Base-by-base conservation (phyloP, 2,329 filamentous ascomycete genomes). In the Pseudogymnoascus pannorum region DNA sequence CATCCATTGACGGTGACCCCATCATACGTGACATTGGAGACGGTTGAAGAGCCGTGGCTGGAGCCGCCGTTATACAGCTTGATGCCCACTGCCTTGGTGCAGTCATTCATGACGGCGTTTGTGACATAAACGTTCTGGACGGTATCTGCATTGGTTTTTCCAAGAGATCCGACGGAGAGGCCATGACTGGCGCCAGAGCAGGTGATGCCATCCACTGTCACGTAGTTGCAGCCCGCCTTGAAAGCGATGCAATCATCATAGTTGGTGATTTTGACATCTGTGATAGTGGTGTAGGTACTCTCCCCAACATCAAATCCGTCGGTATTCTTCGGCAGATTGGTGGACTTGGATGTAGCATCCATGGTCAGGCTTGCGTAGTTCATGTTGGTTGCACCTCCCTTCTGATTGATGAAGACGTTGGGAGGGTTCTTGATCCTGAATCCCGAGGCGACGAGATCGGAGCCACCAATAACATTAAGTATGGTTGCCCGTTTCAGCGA, bases 101-200 rank as follows among this genome's bases (percentile, higher is more conserved):
- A 76, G 20, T 71, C 67, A 24, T 75, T 69, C 76, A 79, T 77
- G 5, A 64, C 72, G 1, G 74, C 75, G 7, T 72, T 71, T 11
- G 69, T 69, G 20, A 78, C 75, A 35, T 75, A 74, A 22, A 79
- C 64, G 60, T 80, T 78, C 58, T 72, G 65, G 14, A 80, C 78
- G 0, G 69, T 71, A 62, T 79, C 77, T n/a, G 70, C 68, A 5
- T 67, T 68, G 6, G 67, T 67, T 38, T 74, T 74, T 0, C 77
- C 78, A 5, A 80, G 68, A 2, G 75, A 78, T 3, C 78, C 79
- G 4, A 81, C 77, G 1, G 75, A 78, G 7, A 81, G 66, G 6
- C 78, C 78, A 54, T 79, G 78, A 7, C 75, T 77, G 7, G 44
- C 44, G 14, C 77, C 77, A 2, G 70, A 75, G 67, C 79, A 81